Evolutionary conservation across 75 land plant genomes (phyloP).

Genomic region (Picea sitchensis): DNA sequence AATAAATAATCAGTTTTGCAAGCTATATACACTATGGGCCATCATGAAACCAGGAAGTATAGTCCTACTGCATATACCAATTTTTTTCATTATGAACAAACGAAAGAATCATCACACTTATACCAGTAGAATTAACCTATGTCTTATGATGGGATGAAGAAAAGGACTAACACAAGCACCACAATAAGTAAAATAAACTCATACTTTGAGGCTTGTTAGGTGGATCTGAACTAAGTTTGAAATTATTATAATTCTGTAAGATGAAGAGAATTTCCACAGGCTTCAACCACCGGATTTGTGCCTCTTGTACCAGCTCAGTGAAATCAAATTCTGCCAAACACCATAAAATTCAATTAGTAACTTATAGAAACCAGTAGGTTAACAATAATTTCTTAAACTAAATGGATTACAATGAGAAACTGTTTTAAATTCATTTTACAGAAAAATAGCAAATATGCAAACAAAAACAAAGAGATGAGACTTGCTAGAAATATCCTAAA

Average conservation of each 20-base stretch:
- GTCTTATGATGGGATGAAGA: neutral
- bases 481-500: too few species aligned
- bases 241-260: conserved; percentile 51
- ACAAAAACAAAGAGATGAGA: too few species aligned
- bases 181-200: neutral
- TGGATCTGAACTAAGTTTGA: conserved; percentile 46
- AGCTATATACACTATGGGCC: neutral
- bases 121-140: neutral
- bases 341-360: neutral
- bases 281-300: conserved; percentile 85
- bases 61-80: neutral
- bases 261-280: conserved; percentile 85
- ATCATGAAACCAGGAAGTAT: neutral
- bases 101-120: neutral
- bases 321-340: conserved; percentile 52
- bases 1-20: neutral
- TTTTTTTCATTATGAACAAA: neutral
- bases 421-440: too few species aligned
- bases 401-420: too few species aligned
- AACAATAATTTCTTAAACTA: too few species aligned
- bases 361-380: neutral
- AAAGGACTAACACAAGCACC: neutral
- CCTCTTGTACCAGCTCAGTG: conserved; percentile 57
- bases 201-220: conserved; percentile 73
- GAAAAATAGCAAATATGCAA: too few species aligned